Conservation (phyloP, 2,329 filamentous ascomycete species). For the Pseudogymnoascus sp. region DNA sequence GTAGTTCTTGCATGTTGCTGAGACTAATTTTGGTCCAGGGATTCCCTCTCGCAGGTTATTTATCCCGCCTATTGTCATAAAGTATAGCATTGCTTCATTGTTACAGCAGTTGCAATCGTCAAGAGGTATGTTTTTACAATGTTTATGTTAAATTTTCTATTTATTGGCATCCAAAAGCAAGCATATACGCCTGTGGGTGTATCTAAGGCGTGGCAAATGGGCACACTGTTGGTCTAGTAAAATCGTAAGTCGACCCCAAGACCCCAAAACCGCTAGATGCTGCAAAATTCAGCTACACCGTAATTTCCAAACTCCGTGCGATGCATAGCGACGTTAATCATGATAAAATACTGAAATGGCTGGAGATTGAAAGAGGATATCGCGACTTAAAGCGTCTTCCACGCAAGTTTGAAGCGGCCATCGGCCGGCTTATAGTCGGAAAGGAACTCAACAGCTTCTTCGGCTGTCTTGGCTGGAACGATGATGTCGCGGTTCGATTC, state of each 20-base stretch:
- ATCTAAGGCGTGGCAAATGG: slow-evolving; percentile 1
- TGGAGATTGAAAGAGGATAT: not conserved
- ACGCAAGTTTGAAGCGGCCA: slow-evolving; percentile 73
- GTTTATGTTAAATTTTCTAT: not conserved
- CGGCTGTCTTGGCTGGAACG: slow-evolving; percentile 64
- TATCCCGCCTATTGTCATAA: too few species aligned
- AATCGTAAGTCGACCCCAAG: not conserved
- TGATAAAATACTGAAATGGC: not conserved
- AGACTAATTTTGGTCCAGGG: not conserved
- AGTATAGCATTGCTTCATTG: not conserved
- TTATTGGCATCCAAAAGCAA: not conserved
- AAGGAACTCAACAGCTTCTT: slow-evolving; percentile 65
- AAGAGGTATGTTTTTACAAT: not conserved
- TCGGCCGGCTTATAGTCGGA: slow-evolving; percentile 67
- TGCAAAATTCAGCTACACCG: not conserved
- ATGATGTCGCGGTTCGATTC: slow-evolving; percentile 67
- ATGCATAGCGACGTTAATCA: not conserved
- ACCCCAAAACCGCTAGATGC: not conserved
- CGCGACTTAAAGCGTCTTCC: slow-evolving; percentile 45
- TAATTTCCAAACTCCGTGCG: not conserved
- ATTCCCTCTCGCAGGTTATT: too few species aligned
- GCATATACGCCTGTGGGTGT: not conserved
- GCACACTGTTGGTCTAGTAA: not conserved
- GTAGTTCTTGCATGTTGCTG: too few species aligned
- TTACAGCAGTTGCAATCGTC: not conserved